Conservation (phyloP, 345 rosid genomes). For the Stellera chamaejasme region DNA sequence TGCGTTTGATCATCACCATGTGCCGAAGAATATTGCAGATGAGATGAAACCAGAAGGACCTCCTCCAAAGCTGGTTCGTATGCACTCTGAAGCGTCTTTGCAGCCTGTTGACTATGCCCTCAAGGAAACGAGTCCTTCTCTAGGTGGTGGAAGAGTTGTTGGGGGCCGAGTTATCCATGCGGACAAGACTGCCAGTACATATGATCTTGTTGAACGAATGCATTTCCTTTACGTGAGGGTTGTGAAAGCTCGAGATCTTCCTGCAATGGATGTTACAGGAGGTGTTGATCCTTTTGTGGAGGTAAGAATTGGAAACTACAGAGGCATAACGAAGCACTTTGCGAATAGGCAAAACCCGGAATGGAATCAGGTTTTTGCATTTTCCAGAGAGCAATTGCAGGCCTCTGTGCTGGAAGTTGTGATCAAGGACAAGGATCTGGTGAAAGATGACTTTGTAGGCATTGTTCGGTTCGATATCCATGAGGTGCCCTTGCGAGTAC, state of each 20-base stretch:
- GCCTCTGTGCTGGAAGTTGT: constrained; percentile 80
- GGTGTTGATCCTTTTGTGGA: constrained; percentile 95
- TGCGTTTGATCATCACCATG: constrained; percentile 42
- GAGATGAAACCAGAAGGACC: constrained; percentile 60
- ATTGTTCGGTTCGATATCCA: constrained; percentile 71
- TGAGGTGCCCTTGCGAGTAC: constrained; percentile 88
- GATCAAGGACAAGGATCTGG: constrained; percentile 77
- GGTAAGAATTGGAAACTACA: constrained; percentile 85
- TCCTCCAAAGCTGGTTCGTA: constrained; percentile 64
- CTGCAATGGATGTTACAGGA: constrained; percentile 82
- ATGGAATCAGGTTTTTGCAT: constrained; percentile 98
- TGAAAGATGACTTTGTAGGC: constrained; percentile 88
- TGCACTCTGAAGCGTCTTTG: constrained; percentile 54
- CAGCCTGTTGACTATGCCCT: constrained; percentile 77
- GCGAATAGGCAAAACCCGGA: constrained; percentile 85
- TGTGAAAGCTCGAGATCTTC: constrained; percentile 95
- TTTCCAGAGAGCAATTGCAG: constrained; percentile 90
- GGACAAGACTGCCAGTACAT: constrained; percentile 82
- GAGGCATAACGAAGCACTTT: constrained; percentile 82
- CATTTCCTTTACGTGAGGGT: constrained; percentile 86
- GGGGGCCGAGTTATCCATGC: constrained; percentile 80
- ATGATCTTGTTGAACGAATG: constrained; percentile 98
- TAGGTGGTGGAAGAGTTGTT: constrained; percentile 86
- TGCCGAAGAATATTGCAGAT: constrained; percentile 47
- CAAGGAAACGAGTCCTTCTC: constrained; percentile 90